Evolutionary conservation across 148 eudicot genomes (phyloP).

Genomic region (Rhododendron simsii): DNA sequence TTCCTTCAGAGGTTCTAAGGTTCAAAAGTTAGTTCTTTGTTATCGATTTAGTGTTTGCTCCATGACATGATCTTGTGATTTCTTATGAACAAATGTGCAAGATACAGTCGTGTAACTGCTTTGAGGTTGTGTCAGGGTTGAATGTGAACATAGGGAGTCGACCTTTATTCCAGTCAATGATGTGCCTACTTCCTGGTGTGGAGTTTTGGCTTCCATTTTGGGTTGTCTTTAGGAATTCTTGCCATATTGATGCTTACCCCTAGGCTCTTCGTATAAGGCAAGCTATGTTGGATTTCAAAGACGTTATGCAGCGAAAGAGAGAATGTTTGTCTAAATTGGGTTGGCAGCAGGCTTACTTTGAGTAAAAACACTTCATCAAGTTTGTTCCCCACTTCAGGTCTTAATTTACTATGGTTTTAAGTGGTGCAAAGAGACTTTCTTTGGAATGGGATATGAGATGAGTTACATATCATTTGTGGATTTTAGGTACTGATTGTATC

Average conservation of each 20-base stretch:
- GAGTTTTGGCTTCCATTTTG: neutral
- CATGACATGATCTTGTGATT: neutral
- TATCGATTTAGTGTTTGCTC: neutral
- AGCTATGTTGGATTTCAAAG: neutral
- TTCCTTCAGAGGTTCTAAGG: neutral
- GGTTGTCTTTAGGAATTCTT: neutral
- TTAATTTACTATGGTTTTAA: neutral
- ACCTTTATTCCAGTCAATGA: neutral
- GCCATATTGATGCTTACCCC: neutral
- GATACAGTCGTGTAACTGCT: neutral
- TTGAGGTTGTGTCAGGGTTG: neutral
- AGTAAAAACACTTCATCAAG: neutral
- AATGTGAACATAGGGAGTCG: neutral
- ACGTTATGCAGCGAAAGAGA: neutral
- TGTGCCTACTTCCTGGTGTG: neutral
- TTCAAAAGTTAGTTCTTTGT: neutral
- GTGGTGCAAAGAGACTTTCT: neutral
- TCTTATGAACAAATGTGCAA: neutral
- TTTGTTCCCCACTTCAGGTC: neutral
- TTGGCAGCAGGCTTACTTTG: neutral
- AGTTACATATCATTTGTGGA: neutral
- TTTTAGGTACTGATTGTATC: neutral
- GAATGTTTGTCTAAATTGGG: neutral
- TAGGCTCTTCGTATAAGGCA: neutral
- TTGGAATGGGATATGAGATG: neutral